Base-by-base conservation (phyloP, 1,284 basidiomycete species). In the Apiotrichum brassicae region DNA sequence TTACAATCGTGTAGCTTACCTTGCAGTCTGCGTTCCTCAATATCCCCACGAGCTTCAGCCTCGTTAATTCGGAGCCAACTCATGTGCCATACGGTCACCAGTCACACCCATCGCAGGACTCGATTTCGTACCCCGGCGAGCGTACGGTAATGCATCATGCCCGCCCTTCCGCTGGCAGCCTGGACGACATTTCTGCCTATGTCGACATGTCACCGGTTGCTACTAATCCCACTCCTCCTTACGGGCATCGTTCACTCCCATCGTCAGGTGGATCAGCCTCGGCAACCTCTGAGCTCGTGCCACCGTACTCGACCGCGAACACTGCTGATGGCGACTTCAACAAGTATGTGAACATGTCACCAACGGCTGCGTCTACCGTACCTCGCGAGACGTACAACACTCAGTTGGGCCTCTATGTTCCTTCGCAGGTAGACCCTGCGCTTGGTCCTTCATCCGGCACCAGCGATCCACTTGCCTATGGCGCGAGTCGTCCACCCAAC, bases 341-440 rank as follows among this genome's bases (percentile, higher is more conserved):
- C 44, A 47, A 22, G 40, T 51, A 47, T 19, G 50, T 51, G 40
- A 51, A 43, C 45, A 46, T 51, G 44, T 38, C 50, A 7, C 49
- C 49, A 2, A 24, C 36, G 16, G 20, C 25, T 11, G 20, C 48
- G 9, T 35, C 38, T 9, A 9, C 42, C 12, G 22, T 43, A 13
- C 42, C 42, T 11, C 42, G 42, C 14, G 42, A 43, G 9, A 11
- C 32, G 9, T 43, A 34, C 23, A 18, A 13, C 6, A 14, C 42
- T n/a, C 42, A 34, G 30, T 33, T 43, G 14, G 42, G 42, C 22
- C 33, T 43, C 18, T 43, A 43, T 16, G 33, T 43, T 9, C 42
- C 42, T 8, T 16, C 25, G 6, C 20, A 23, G 20, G 41, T 43
- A 12, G 41, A 43, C 41, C 41, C 41, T 9, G 28, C 40, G 8